phyloP scores from a whole-genome alignment of 1,284 basidiomycete genomes.

The Neotropicomus parvogracilis region DNA sequence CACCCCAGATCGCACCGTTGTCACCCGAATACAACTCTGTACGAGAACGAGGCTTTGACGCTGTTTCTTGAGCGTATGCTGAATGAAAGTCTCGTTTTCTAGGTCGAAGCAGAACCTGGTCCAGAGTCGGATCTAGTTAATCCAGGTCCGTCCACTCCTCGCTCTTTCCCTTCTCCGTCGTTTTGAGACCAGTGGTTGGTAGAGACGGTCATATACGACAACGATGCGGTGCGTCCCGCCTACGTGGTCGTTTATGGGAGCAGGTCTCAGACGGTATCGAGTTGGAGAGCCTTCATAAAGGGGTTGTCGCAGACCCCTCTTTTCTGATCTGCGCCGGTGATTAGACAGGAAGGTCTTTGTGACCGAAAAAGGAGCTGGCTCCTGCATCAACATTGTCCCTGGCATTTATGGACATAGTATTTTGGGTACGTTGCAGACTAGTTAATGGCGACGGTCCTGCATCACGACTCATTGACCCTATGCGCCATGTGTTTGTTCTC shows the following conservation, averaged over 20 bases:
- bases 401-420: neutral
- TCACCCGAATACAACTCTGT: constrained; percentile 15
- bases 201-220: constrained; percentile 18
- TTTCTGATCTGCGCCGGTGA: neutral
- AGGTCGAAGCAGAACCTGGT: constrained; percentile 17
- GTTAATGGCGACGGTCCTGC: neutral
- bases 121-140: constrained; percentile 18
- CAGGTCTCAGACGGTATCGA: neutral
- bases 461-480: no score
- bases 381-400: neutral
- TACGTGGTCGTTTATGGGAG: constrained; percentile 19
- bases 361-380: neutral
- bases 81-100: neutral
- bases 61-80: neutral
- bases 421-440: neutral
- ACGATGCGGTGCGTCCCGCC: constrained; percentile 19
- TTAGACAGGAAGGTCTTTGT: neutral
- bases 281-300: constrained; percentile 4
- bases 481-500: no score
- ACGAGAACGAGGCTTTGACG: neutral
- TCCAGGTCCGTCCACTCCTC: constrained; percentile 5
- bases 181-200: neutral
- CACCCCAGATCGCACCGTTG: constrained; percentile 25
- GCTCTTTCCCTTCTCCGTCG: neutral
- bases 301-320: constrained; percentile 5